Evolutionary conservation across 805 yeast species (phyloP).

Genomic region (Wickerhamiella sergipiensis): DNA sequence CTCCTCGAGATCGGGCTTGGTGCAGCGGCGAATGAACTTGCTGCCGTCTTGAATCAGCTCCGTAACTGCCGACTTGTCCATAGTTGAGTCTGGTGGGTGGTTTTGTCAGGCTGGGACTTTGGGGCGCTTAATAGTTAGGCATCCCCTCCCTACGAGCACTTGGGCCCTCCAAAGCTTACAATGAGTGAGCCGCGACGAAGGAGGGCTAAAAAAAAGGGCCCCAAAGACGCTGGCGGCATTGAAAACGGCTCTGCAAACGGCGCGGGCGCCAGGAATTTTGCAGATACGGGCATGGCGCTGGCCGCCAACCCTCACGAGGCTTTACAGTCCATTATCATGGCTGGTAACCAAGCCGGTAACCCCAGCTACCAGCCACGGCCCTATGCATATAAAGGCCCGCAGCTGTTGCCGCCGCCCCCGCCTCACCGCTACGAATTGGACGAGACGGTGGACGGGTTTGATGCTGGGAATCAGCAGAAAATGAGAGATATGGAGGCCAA

Average conservation of each 20-base stretch:
- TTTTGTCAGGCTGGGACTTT: neutral
- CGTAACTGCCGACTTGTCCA: constrained; percentile 67
- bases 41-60: constrained; percentile 87
- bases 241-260: too few species aligned
- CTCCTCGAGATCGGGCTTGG: constrained; percentile 84
- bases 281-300: neutral
- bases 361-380: neutral
- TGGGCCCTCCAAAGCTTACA: too few species aligned
- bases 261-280: too few species aligned
- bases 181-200: neutral
- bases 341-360: neutral
- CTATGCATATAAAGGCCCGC: neutral
- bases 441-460: constrained; percentile 39
- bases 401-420: neutral
- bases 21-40: constrained; percentile 78
- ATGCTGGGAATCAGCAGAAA: constrained; percentile 50
- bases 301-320: neutral
- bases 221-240: neutral
- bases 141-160: too few species aligned
- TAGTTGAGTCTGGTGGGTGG: constrained; percentile 1
- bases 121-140: too few species aligned
- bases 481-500: constrained; percentile 41
- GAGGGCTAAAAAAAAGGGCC: neutral
- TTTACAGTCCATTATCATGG: neutral
- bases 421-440: neutral